Evolutionary conservation across 305 asterid genomes (phyloP).

Genomic region (Plantago lanceolata): DNA sequence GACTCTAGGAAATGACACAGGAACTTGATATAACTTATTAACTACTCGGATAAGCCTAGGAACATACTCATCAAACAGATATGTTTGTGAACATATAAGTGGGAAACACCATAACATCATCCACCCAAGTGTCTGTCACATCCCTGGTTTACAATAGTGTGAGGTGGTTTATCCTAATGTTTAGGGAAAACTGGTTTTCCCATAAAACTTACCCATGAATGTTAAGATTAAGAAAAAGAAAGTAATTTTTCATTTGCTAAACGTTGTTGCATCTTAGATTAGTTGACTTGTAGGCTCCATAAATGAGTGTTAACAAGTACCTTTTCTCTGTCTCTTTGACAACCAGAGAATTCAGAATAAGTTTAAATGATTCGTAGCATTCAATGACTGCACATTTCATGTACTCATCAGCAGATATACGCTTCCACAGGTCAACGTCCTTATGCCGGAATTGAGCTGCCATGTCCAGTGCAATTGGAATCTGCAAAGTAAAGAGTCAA

Average conservation of each 20-base stretch:
- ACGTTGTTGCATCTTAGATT: background rate
- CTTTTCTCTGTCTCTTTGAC: conserved; percentile 91
- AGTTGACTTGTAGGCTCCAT: background rate
- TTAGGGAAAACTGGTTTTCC: background rate
- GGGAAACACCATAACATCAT: background rate
- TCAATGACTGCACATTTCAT: conserved; percentile 95
- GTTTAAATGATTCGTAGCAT: conserved; percentile 93
- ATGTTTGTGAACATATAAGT: background rate
- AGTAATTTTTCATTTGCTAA: background rate
- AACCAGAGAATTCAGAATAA: conserved; percentile 65
- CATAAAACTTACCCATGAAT: too few relatives aligned
- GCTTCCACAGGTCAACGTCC: conserved; percentile 96
- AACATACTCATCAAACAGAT: background rate
- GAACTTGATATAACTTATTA: conserved; percentile 3
- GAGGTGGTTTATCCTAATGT: background rate
- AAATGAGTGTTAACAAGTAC: conserved; percentile 34
- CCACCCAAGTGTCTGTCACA: too few relatives aligned
- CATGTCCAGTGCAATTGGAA: conserved; percentile 94
- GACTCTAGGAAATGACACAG: conserved; percentile 4
- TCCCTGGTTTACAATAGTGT: too few relatives aligned
- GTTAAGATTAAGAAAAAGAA: too few relatives aligned
- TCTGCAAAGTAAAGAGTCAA: conserved; percentile 53
- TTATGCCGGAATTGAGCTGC: conserved; percentile 83
- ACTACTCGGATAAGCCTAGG: conserved; percentile 5
- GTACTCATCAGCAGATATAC: conserved; percentile 84